phyloP scores from a whole-genome alignment of 2,329 filamentous ascomycete species.

The Fusarium sp. region DNA sequence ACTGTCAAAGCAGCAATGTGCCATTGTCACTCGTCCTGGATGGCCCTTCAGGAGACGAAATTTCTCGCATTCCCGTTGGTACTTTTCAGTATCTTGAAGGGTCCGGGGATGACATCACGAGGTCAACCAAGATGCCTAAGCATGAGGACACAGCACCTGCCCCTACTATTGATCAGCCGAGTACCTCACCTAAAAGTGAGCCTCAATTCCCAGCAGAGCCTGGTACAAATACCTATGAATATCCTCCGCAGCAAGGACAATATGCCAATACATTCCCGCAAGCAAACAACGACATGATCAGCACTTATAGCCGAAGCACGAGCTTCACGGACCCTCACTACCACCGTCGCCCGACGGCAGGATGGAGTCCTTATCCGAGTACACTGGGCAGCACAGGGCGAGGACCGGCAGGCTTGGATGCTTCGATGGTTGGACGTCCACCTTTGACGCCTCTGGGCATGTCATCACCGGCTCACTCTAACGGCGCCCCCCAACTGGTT shows the following conservation, averaged over 20 bases:
- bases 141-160: conserved; percentile 54
- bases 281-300: conserved; percentile 64
- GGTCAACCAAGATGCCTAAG: conserved; percentile 52
- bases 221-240: conserved; percentile 60
- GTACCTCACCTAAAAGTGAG: conserved; percentile 57
- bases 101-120: conserved; percentile 59
- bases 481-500: conserved; percentile 61
- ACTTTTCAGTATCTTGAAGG: conserved; percentile 64
- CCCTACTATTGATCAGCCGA: conserved; percentile 54
- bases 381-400: conserved; percentile 57
- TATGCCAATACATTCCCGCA: conserved; percentile 56
- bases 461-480: conserved; percentile 53
- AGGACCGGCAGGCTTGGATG: conserved; percentile 57
- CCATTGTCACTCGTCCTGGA: conserved; percentile 67
- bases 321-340: conserved; percentile 65
- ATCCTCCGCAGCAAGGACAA: conserved; percentile 57
- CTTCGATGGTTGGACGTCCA: conserved; percentile 57
- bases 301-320: conserved; percentile 62
- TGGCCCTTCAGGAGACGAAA: conserved; percentile 62
- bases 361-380: conserved; percentile 59
- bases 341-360: conserved; percentile 51
- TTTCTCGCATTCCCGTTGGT: conserved; percentile 61
- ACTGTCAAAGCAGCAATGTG: conserved; percentile 62
- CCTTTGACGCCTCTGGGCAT: conserved; percentile 62
- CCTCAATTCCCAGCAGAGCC: conserved; percentile 53